Conservation (phyloP, 768 basidiomycete species). For the Suillus subalutaceus region DNA sequence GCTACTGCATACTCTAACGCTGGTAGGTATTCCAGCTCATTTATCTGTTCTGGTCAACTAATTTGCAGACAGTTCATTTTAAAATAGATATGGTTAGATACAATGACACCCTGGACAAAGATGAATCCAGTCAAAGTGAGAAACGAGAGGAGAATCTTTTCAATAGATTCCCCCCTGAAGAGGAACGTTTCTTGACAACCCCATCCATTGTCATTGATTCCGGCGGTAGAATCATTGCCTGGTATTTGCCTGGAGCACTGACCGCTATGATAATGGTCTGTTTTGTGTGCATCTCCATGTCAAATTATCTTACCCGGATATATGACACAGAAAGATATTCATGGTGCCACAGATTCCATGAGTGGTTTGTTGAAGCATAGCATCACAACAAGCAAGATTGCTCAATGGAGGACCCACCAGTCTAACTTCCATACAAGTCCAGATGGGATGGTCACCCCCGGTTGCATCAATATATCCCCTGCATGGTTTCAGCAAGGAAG, state of each 20-base stretch:
- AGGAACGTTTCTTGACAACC: background rate
- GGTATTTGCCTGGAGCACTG: conserved; percentile 3
- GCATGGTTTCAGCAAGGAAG: conserved; percentile 7
- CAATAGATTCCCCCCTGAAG: background rate
- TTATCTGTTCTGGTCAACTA: background rate
- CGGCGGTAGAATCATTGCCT: background rate
- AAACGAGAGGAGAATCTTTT: background rate
- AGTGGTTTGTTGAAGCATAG: background rate
- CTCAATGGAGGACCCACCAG: background rate
- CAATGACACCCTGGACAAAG: background rate
- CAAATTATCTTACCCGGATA: background rate
- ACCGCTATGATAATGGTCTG: background rate
- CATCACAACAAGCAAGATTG: background rate
- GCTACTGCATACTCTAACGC: background rate
- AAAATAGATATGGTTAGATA: conserved; percentile 3
- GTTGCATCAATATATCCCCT: conserved; percentile 4
- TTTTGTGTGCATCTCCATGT: background rate
- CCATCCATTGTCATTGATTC: background rate
- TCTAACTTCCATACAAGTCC: background rate
- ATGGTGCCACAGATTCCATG: background rate
- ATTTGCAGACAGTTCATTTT: background rate
- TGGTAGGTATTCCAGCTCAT: background rate
- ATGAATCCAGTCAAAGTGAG: background rate
- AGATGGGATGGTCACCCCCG: background rate
- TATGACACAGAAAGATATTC: background rate